Conservation (phyloP, 495 filamentous ascomycete species). For the Penicillium paxilli region DNA sequence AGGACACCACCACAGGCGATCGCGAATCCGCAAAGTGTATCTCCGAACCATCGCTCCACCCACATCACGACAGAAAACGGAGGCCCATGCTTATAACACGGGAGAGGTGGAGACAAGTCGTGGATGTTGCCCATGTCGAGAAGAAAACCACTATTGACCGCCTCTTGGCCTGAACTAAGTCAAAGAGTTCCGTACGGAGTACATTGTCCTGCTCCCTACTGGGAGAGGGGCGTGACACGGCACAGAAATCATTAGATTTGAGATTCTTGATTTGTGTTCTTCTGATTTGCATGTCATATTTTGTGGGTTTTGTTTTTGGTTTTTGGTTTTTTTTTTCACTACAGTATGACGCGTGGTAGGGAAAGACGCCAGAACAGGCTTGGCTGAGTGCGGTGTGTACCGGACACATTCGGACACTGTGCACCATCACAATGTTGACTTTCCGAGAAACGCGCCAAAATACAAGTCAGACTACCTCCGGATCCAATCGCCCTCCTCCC, state of each 20-base stretch:
- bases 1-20: slow-evolving; percentile 6
- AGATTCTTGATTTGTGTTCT: neutral
- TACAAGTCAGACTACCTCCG: neutral
- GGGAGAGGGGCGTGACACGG: slow-evolving; percentile 8
- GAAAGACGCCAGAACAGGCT: neutral
- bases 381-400: neutral
- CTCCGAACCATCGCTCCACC: slow-evolving; percentile 3
- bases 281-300: neutral
- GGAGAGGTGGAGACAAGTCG: slow-evolving; percentile 17
- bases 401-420: neutral
- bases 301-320: too few relatives aligned
- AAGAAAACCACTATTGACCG: slow-evolving; percentile 11
- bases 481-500: neutral
- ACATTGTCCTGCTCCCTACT: too few relatives aligned
- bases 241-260: neutral
- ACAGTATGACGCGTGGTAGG: neutral
- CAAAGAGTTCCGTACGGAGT: too few relatives aligned
- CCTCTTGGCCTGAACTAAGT: slow-evolving; percentile 4
- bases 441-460: slow-evolving; percentile 30
- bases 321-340: neutral
- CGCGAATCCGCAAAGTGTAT: slow-evolving; percentile 19
- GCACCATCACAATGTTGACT: neutral
- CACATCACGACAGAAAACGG: slow-evolving; percentile 7
- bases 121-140: neutral
- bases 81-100: slow-evolving; percentile 22